Percentiles rank a stretch among this genome's conserved stretches.
phyloP scores from a whole-genome alignment of 495 filamentous ascomycete genomes.

The Podospora pseudoanserina region DNA sequence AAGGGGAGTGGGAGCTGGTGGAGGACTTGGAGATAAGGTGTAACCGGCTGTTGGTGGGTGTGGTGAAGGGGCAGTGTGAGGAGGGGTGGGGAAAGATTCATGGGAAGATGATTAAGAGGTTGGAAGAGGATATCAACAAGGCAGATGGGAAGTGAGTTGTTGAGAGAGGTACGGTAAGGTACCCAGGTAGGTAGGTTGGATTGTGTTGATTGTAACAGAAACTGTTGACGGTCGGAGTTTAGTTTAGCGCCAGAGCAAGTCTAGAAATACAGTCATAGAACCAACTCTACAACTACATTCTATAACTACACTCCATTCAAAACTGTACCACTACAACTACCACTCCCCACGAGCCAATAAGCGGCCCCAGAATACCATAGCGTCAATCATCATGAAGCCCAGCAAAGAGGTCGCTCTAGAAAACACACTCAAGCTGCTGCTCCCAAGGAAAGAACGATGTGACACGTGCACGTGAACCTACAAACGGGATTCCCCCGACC shows the following conservation, averaged over 20 bases:
- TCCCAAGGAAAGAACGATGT: neutral
- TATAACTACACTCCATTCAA: neutral
- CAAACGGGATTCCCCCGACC: neutral
- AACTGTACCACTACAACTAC: no score
- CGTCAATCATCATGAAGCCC: neutral
- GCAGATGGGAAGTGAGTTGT: neutral
- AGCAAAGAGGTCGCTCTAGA: neutral
- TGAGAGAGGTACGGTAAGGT: neutral
- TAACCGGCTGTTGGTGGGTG: slow-evolving; percentile 39
- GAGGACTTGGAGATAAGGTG: slow-evolving; percentile 41
- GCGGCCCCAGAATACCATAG: neutral
- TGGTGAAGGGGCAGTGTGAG: slow-evolving; percentile 44
- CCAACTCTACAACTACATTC: neutral
- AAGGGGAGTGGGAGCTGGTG: slow-evolving; percentile 31
- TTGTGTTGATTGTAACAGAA: neutral
- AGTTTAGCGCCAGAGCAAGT: neutral
- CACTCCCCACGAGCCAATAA: neutral
- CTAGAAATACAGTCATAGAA: neutral
- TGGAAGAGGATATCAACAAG: slow-evolving; percentile 26
- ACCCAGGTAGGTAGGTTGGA: neutral
- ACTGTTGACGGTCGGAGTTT: neutral
- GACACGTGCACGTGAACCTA: neutral
- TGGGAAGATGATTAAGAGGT: slow-evolving; percentile 35
- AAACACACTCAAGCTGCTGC: neutral
- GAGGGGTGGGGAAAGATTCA: slow-evolving; percentile 42